Conservation (phyloP, 257 asterid species). For the Solanum piurae region DNA sequence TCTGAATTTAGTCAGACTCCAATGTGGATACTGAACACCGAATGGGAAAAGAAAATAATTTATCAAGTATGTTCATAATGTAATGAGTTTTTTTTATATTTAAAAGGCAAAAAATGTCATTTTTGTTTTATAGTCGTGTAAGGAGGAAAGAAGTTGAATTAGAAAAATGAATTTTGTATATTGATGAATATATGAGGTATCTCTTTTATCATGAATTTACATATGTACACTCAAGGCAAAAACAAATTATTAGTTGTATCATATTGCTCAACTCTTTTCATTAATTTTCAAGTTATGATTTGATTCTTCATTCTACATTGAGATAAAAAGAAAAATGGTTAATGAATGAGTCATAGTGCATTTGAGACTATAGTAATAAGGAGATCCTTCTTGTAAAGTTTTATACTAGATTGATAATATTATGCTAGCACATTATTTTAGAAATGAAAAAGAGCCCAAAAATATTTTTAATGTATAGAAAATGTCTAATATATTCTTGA, state of each 20-base stretch:
- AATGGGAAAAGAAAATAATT: no score
- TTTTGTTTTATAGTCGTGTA: background rate
- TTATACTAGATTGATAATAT: background rate
- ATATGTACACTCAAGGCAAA: background rate
- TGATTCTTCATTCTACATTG: background rate
- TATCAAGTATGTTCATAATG: background rate
- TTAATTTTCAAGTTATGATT: background rate
- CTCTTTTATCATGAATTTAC: background rate
- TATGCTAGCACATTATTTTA: background rate
- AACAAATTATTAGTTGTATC: background rate
- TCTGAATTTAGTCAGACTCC: no score
- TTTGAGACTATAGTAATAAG: background rate
- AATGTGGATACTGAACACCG: background rate
- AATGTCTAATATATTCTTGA: background rate
- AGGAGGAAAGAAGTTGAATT: background rate
- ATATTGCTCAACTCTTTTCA: background rate
- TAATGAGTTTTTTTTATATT: background rate
- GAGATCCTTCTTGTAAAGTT: background rate
- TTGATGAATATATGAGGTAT: background rate
- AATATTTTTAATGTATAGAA: background rate
- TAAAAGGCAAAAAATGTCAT: background rate
- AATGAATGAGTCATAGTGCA: background rate
- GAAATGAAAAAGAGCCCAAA: background rate
- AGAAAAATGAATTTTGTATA: background rate
- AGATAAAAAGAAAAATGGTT: background rate